These are phyloP conservation scores for Candida sp. DNA, from an alignment of 1,139 yeast species.

Conservation along the genomic window DNA sequence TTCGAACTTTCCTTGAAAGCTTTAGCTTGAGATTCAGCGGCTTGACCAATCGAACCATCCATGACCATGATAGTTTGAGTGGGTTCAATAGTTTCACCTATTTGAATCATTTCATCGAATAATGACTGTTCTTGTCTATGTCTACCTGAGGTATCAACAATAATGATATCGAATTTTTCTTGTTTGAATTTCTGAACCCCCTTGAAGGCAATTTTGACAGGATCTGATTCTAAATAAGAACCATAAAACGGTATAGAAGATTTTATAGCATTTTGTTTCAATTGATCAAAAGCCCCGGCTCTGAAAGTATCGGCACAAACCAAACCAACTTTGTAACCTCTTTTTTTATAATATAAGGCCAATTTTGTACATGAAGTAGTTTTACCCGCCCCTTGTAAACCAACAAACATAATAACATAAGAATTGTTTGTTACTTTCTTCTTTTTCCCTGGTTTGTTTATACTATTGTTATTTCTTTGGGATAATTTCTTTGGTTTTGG, in stretches of 20 bases:
- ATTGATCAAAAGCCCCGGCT: constrained; percentile 99
- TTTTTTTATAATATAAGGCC: constrained; percentile 89
- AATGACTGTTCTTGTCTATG: constrained; percentile 93
- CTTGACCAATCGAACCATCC: constrained; percentile 98
- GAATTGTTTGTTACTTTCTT: constrained; percentile 24
- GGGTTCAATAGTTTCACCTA: constrained; percentile 81
- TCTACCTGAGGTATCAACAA: constrained; percentile 98
- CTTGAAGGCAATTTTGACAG: constrained; percentile 85
- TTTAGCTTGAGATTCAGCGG: constrained; percentile 91
- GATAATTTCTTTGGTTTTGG: constrained; percentile 78
- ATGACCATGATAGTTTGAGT: constrained; percentile 96
- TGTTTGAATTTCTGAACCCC: constrained; percentile 92
- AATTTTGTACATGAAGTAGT: constrained; percentile 96
- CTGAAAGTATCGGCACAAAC: constrained; percentile 99
- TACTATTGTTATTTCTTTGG: constrained; percentile 6
- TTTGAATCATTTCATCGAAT: constrained; percentile 93
- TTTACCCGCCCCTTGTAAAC: constrained; percentile 98
- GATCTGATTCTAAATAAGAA: constrained; percentile 93
- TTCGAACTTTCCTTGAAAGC: constrained; percentile 93
- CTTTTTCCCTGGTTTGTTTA: constrained; percentile 27
- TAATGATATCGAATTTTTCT: constrained; percentile 89
- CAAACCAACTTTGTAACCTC: constrained; percentile 93
- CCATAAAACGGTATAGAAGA: constrained; percentile 95
- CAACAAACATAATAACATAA: constrained; percentile 91
- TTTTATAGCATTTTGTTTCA: constrained; percentile 95